Base-by-base conservation (phyloP, 805 yeast species). In the Suhomyces canberraensis region DNA sequence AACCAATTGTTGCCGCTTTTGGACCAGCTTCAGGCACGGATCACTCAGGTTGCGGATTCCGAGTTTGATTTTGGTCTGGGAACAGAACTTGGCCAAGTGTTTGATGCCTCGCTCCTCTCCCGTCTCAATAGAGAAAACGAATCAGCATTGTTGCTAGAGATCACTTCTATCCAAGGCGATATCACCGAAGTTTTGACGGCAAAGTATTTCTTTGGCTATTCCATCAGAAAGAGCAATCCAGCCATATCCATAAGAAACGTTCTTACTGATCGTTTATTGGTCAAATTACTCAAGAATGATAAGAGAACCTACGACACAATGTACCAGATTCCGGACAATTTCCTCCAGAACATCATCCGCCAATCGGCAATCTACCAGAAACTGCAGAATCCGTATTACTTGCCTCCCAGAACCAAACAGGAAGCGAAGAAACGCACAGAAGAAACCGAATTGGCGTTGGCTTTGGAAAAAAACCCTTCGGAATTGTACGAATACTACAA, bases 1-100 rank as follows among this genome's bases (percentile, higher is more conserved):
- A 55, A 56, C 31, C 49, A 56, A 14, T 33, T 60, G 34, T 42
- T 54, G 24, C 65, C 65, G 0, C 33, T 58, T 13, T 41, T 60
- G 16, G 64, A 60, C 30, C 42, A 53, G 3, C 31, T 54, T 8
- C 28, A 32, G 16, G 29, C 35, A 6, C 19, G 29, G 9, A 16
- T 14, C 2, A 11, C n/a, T 18, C 35, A 21, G 14, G 31, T 14
- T 8, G 22, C 31, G n/a, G 38, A 34, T 6, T 22, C 30, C 15
- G 37, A 37, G 39, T 41, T 41, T 25, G 40, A 41, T 16, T 38
- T 36, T 15, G 41, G 28, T 3, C n/a, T 16, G 8, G 35, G 35
- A 3, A 18, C 22, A 2, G 25, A 25, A 4, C 24, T 32, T 6
- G 1, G 11, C 16, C 9, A 11, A 13, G 17, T 21, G 11, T 24